Evolutionary conservation across 768 basidiomycete species (phyloP).

Genomic region (Boletus rex-veris): DNA sequence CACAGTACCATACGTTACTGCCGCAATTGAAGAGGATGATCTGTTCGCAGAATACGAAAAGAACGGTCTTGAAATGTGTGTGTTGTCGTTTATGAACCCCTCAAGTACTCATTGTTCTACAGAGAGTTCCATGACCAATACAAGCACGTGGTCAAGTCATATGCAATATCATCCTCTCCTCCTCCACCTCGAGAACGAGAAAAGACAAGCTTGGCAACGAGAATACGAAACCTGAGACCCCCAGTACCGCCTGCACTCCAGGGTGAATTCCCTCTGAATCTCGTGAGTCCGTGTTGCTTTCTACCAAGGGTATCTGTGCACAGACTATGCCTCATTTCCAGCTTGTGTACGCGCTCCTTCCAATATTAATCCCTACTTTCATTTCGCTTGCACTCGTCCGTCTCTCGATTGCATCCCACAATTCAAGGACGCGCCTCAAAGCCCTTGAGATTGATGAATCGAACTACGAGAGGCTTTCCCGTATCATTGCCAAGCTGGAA

Average conservation of each 20-base stretch:
- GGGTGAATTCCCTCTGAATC: constrained; percentile 62
- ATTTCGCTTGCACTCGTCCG: constrained; percentile 53
- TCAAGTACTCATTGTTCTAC: constrained; percentile 3
- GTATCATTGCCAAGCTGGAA: constrained; percentile 58
- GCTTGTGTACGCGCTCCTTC: constrained; percentile 54
- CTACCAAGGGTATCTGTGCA: not conserved
- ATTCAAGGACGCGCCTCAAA: constrained; percentile 63
- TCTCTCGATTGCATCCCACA: constrained; percentile 52
- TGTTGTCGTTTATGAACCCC: constrained; percentile 1
- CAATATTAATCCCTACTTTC: constrained; percentile 61
- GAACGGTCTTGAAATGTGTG: constrained; percentile 64
- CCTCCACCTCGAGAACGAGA: constrained; percentile 43
- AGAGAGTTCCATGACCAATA: constrained; percentile 61
- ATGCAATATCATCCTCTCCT: constrained; percentile 42
- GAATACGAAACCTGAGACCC: constrained; percentile 37
- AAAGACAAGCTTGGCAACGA: constrained; percentile 41
- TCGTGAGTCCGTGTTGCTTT: constrained; percentile 43
- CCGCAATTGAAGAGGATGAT: constrained; percentile 67
- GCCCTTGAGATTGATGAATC: constrained; percentile 56
- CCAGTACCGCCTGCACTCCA: constrained; percentile 59
- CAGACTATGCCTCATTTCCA: constrained; percentile 23
- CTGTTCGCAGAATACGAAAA: constrained; percentile 53
- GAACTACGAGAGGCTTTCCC: constrained; percentile 48
- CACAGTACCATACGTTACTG: constrained; percentile 82
- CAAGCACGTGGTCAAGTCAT: constrained; percentile 52